Evolutionary conservation across 129 eudicot species (phyloP), one percentile per base, ranked within the genome.

Genomic region (Lonicera japonica): DNA sequence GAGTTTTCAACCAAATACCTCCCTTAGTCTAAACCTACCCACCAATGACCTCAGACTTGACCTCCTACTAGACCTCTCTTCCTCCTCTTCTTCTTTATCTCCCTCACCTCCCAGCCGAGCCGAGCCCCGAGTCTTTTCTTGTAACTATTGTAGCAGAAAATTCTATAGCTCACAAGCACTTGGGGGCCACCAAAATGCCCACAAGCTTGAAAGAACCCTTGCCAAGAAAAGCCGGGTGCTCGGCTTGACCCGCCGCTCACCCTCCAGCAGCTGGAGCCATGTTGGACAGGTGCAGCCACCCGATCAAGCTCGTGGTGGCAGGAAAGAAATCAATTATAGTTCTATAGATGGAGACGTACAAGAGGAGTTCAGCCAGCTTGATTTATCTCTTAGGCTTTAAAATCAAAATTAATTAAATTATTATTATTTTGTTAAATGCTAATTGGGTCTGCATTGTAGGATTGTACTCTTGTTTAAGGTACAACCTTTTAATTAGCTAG

Each of bases 121-220:
- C 36, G 36, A 29, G 36, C 36, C 73, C 7, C 77, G 97, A 0
- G 85, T 90, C 22, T 90, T 83, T 53, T 77, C 95, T 0, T 90
- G 97, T 61, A 83, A 82, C 65, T 90, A 81, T 48, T 90, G 97
- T 67, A 65, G 82, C 16, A 90, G 95, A 63, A 90, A 83, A 62
- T 90, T 86, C 60, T 79, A 69, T 39, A 86, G 95, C 60, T 89
- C 97, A 19, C 97, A 90, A 76, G 97, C 97, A 1, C 83, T 90
- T 8, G 97, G 97, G 8, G 97, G 97, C 59, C 97, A 90, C 80
- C 97, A 90, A 70, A 90, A 90, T 53, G 97, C 95, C 13, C 97
- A 90, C 80, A 90, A 79, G 68, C 81, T 90, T 8, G 97, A 90
- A 67, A 75, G 97, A 45, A 86, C 89, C 65, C 66, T 90, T 48